Evolutionary conservation across 179 eudicot species (phyloP).

Genomic region (Vitellaria paradoxa): DNA sequence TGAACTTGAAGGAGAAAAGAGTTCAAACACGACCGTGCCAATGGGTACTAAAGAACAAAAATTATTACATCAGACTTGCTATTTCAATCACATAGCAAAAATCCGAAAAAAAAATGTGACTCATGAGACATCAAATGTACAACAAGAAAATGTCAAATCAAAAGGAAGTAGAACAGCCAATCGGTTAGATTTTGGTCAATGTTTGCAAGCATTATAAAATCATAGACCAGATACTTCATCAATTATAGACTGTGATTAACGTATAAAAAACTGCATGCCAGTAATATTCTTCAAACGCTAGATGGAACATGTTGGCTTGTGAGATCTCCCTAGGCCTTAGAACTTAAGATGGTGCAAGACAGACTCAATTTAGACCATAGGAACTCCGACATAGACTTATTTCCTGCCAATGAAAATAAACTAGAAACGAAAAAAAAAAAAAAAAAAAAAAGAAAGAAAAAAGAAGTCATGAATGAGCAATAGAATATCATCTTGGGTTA

Average conservation of each 20-base stretch:
- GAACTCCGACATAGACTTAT: background rate
- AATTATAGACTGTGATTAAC: background rate
- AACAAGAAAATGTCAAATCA: background rate
- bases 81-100: background rate
- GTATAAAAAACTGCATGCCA: background rate
- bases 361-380: background rate
- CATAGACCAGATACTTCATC: background rate
- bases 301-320: background rate
- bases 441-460: background rate
- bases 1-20: background rate
- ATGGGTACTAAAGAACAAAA: too few relatives aligned
- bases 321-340: background rate
- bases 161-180: background rate
- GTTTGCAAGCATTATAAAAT: too few relatives aligned
- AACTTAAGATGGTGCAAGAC: background rate
- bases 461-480: too few relatives aligned
- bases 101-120: background rate
- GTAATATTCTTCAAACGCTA: background rate
- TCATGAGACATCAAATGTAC: background rate
- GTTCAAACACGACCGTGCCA: slow-evolving; percentile 33
- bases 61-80: too few relatives aligned
- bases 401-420: background rate
- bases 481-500: too few relatives aligned
- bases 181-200: background rate
- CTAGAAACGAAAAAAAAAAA: too few relatives aligned